These are phyloP conservation scores for Themeda triandra DNA, from an alignment of 176 grass and related monocot species.

Conservation along the genomic window DNA sequence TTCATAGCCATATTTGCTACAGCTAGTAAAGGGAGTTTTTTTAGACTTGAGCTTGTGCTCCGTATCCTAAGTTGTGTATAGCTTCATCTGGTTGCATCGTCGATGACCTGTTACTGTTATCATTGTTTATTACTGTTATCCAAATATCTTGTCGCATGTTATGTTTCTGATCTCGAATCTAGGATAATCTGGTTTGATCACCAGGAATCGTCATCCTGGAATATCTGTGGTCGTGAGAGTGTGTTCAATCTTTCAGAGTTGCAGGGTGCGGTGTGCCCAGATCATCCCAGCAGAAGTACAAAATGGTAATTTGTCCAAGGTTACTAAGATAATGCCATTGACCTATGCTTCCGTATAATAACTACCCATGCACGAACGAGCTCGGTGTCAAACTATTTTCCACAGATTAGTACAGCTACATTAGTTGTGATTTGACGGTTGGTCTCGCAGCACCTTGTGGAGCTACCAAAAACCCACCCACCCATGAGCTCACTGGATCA, in stretches of 20 bases:
- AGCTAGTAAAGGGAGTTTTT: neutral
- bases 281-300: neutral
- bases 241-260: neutral
- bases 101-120: neutral
- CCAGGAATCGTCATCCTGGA: neutral
- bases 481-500: neutral
- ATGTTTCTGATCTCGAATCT: neutral
- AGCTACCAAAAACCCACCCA: neutral
- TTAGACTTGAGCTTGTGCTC: neutral
- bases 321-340: neutral
- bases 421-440: conserved; percentile 6
- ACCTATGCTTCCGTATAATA: neutral
- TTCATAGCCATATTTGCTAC: conserved; percentile 11
- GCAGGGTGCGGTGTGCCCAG: neutral
- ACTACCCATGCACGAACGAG: neutral
- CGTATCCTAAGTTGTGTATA: conserved; percentile 27
- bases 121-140: neutral
- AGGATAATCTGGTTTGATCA: neutral
- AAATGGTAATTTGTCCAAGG: neutral
- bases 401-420: neutral
- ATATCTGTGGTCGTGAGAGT: neutral
- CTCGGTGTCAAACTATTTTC: neutral
- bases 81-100: neutral
- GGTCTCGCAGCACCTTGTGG: neutral
- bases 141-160: neutral